These are phyloP conservation scores for Thielaviopsis euricoi DNA, from an alignment of 2,329 filamentous ascomycete genomes.

Conservation along the genomic window DNA sequence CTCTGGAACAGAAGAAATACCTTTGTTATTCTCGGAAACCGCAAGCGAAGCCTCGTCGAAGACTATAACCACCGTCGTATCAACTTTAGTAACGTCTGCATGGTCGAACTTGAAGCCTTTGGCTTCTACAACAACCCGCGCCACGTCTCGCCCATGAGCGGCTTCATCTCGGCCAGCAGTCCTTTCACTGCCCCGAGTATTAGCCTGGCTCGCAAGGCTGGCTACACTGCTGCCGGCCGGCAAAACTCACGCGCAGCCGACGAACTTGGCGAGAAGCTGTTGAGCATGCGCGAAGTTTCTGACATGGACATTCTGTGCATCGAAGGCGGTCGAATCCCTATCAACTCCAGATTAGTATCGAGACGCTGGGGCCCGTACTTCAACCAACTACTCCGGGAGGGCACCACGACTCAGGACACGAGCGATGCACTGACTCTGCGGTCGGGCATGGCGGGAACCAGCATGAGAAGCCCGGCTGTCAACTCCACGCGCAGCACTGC, in stretches of 20 bases:
- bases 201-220: slow-evolving; percentile 41
- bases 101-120: slow-evolving; percentile 94
- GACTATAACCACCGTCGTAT: slow-evolving; percentile 97
- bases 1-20: slow-evolving; percentile 87
- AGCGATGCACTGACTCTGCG: slow-evolving; percentile 62
- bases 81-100: slow-evolving; percentile 92
- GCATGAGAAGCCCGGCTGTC: slow-evolving; percentile 24
- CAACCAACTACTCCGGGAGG: slow-evolving; percentile 75
- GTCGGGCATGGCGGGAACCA: slow-evolving; percentile 40
- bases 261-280: slow-evolving; percentile 66
- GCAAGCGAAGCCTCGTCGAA: slow-evolving; percentile 84
- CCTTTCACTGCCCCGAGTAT: slow-evolving; percentile 41
- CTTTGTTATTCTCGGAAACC: slow-evolving; percentile 88
- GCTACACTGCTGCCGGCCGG: slow-evolving; percentile 57
- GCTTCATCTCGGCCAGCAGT: slow-evolving; percentile 69
- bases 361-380: slow-evolving; percentile 93
- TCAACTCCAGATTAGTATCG: slow-evolving; percentile 79
- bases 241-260: slow-evolving; percentile 63
- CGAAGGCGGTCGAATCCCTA: slow-evolving; percentile 76
- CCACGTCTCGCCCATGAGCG: slow-evolving; percentile 59
- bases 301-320: slow-evolving; percentile 96
- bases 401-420: slow-evolving; percentile 49
- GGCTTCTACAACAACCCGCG: slow-evolving; percentile 93
- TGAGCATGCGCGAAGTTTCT: slow-evolving; percentile 66
- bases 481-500: slow-evolving; percentile 39